These are phyloP conservation scores for Saksenaea vasiformis DNA, from an alignment of 371 early-diverging fungal species.

Conservation along the genomic window DNA sequence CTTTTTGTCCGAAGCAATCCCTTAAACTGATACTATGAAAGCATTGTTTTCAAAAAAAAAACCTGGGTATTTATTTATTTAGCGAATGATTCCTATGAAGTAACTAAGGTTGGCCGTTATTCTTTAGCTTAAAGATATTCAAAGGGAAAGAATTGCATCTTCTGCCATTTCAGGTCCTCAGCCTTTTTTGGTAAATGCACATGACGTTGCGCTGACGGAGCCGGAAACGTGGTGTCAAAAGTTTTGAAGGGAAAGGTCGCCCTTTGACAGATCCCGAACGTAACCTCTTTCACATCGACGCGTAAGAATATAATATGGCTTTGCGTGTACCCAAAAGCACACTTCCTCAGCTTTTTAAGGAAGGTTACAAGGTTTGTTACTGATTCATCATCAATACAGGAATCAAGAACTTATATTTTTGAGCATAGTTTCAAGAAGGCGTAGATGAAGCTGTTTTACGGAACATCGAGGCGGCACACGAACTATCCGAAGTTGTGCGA, in stretches of 20 bases:
- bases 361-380: constrained; percentile 89
- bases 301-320: constrained; percentile 70
- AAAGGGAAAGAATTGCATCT: too few relatives aligned
- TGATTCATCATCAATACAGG: neutral
- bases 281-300: constrained; percentile 12
- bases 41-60: too few relatives aligned
- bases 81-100: too few relatives aligned
- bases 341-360: constrained; percentile 91
- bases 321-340: constrained; percentile 91
- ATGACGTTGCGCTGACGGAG: neutral
- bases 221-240: neutral
- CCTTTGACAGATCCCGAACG: neutral
- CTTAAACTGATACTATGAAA: too few relatives aligned
- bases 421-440: constrained; percentile 85
- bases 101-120: too few relatives aligned
- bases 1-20: too few relatives aligned
- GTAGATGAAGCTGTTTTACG: constrained; percentile 95
- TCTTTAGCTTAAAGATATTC: too few relatives aligned
- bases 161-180: too few relatives aligned
- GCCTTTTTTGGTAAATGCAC: neutral
- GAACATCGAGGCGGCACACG: constrained; percentile 93
- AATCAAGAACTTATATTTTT: constrained; percentile 2
- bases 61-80: too few relatives aligned
- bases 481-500: constrained; percentile 88
- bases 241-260: neutral